Evolutionary conservation across 495 filamentous ascomycete species (phyloP), one percentile per base, ranked within the genome.

Genomic region (Ascodesmis nigricans): DNA sequence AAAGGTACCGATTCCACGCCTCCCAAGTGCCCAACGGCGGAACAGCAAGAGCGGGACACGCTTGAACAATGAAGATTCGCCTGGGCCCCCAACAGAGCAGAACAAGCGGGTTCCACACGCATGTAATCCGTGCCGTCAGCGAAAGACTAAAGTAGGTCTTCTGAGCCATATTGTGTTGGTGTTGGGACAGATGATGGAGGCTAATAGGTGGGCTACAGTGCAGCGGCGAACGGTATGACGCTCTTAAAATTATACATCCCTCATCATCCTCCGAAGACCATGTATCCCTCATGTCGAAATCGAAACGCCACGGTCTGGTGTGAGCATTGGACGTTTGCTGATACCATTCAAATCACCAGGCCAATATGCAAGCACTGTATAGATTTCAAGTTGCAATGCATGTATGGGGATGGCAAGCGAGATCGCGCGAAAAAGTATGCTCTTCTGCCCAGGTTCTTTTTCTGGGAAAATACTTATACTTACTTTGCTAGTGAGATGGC

Each of bases 341-440:
- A 14, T 4, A 25, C 8, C 16, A 6, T 15, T 14, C 19, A 10
- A 21, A 29, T 20, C 20, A 36, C 33, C 21, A 52, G 49, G 15
- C 64, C 64, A 29, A 14, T 24, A 33, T 73, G 69, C 35, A 54
- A 59, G 22, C 65, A 69, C 36, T 73, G 69, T 39, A 45, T 54
- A 26, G 60, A 65, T 28, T 60, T 59, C 20, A 56, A 57, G 11
- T 52, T 62, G 13, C 49, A 51, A 8, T 73, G 69, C 41, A 56
- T 50, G 32, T 72, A 71, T 47, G 62, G 56, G 1, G 61, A 66
- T 43, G 64, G 64, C 8, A 72, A 69, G 43, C 55, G 65, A 47
- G 68, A 71, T 36, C 58, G 58, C 32, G 63, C 57, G 10, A 67
- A 62, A 46, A 61, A 59, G 66, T 69, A 43, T 38, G 38, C 17